phyloP scores from a whole-genome alignment of 2,329 filamentous ascomycete genomes.

The Exophiala bonariae region DNA sequence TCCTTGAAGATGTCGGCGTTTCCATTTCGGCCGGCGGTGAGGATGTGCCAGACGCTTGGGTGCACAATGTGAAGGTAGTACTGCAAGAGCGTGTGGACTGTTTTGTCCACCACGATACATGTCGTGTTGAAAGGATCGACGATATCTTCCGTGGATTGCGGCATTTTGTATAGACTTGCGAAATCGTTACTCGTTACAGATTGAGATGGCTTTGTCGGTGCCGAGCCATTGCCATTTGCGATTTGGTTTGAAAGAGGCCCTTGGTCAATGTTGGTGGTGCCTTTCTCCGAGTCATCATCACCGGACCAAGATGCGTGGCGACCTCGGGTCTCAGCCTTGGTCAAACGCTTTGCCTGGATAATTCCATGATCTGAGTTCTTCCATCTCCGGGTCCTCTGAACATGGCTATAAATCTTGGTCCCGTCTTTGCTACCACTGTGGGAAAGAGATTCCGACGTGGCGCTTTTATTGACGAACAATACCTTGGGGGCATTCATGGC shows the following conservation, averaged over 20 bases:
- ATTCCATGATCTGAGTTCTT: neutral
- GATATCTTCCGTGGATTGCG: neutral
- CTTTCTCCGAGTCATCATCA: neutral
- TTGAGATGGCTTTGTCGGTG: too few species aligned
- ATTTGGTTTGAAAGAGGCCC: too few species aligned
- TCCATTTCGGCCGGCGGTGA: neutral
- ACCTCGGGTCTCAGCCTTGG: neutral
- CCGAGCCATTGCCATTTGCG: too few species aligned
- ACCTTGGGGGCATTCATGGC: neutral
- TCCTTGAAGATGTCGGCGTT: neutral
- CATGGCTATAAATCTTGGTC: neutral
- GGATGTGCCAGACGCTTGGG: neutral
- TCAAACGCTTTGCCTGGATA: neutral
- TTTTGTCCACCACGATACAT: neutral
- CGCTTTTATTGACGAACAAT: neutral
- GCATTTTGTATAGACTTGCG: neutral
- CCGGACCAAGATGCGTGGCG: neutral
- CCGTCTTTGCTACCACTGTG: neutral
- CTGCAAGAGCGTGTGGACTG: neutral
- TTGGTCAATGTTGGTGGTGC: too few species aligned
- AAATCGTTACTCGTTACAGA: neutral
- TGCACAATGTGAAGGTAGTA: neutral
- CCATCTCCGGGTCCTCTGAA: neutral
- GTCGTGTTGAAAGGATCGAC: slow-evolving; percentile 1
- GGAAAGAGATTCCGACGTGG: slow-evolving; percentile 1